A percentile compares a stretch with the other conserved stretches of the same genome.
Conservation (phyloP, 805 yeast genomes). For the Nakazawaea wyomingensis region DNA sequence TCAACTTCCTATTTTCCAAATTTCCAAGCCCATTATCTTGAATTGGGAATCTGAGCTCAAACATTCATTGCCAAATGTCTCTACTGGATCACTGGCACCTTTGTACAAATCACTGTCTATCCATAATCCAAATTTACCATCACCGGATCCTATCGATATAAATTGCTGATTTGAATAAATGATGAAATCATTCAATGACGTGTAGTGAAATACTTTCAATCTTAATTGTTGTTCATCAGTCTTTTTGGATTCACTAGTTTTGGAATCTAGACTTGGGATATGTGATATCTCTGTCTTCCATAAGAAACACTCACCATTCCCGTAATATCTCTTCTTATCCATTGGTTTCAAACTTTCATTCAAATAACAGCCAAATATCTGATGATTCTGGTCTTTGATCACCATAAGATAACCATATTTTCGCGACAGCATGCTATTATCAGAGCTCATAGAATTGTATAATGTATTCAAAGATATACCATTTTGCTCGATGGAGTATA, state of each 20-base stretch:
- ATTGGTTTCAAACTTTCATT: conserved; percentile 71
- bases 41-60: conserved; percentile 58
- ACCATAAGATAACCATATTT: conserved; percentile 66
- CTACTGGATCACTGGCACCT: conserved; percentile 76
- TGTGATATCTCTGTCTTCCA: conserved; percentile 65
- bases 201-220: conserved; percentile 78
- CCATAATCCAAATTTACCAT: conserved; percentile 91
- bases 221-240: conserved; percentile 29
- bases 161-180: conserved; percentile 75
- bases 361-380: conserved; percentile 71
- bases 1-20: conserved; percentile 70
- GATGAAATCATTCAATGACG: conserved; percentile 82
- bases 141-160: conserved; percentile 85
- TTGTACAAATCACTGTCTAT: conserved; percentile 64
- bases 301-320: conserved; percentile 92
- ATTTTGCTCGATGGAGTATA: conserved; percentile 86
- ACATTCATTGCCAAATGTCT: conserved; percentile 87
- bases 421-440: conserved; percentile 26
- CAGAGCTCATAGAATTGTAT: conserved; percentile 52
- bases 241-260: conserved; percentile 10
- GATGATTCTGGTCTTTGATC: conserved; percentile 58
- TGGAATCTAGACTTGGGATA: conserved; percentile 22
- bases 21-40: conserved; percentile 69
- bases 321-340: conserved; percentile 72
- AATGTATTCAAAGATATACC: conserved; percentile 84